These are phyloP conservation scores for Chalaropsis ovoidea DNA, from an alignment of 2,329 filamentous ascomycete genomes.

Conservation along the genomic window DNA sequence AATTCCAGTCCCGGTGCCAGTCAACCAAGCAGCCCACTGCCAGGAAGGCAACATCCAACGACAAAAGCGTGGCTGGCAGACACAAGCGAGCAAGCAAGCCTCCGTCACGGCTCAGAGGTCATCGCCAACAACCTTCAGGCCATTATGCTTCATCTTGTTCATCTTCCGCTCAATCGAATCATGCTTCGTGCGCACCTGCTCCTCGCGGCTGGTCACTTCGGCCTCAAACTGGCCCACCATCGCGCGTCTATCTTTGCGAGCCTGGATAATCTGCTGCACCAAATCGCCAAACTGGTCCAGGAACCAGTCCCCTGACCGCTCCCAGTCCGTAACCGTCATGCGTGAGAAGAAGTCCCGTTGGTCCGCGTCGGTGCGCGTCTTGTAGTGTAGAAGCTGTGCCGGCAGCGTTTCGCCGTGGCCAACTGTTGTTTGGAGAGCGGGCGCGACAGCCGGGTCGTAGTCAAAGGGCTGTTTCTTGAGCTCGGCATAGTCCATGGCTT, in stretches of 20 bases:
- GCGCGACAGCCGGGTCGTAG: slow-evolving; percentile 42
- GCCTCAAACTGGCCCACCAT: slow-evolving; percentile 44
- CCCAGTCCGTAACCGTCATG: slow-evolving; percentile 49
- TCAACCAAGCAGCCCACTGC: neutral
- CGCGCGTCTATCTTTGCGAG: slow-evolving; percentile 42
- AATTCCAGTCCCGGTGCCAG: neutral
- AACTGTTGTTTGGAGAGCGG: slow-evolving; percentile 31
- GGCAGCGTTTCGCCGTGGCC: slow-evolving; percentile 37
- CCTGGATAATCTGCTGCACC: slow-evolving; percentile 40
- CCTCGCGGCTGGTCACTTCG: slow-evolving; percentile 46
- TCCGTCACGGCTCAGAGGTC: slow-evolving; percentile 14
- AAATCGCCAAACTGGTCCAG: slow-evolving; percentile 44
- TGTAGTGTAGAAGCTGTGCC: slow-evolving; percentile 43
- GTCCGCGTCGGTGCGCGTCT: slow-evolving; percentile 37
- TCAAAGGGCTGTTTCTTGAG: slow-evolving; percentile 47
- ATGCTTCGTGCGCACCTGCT: slow-evolving; percentile 43
- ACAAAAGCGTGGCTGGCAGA: neutral
- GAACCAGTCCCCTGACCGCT: slow-evolving; percentile 51
- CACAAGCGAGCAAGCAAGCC: neutral
- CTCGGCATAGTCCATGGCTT: slow-evolving; percentile 43
- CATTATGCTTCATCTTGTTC: slow-evolving; percentile 46
- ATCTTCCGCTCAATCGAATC: slow-evolving; percentile 48
- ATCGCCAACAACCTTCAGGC: slow-evolving; percentile 43
- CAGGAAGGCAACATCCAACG: neutral
- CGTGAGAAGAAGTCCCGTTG: slow-evolving; percentile 44